These are phyloP conservation scores for Aegilops longissima DNA, from an alignment of 176 grass and related monocot species.

Conservation along the genomic window DNA sequence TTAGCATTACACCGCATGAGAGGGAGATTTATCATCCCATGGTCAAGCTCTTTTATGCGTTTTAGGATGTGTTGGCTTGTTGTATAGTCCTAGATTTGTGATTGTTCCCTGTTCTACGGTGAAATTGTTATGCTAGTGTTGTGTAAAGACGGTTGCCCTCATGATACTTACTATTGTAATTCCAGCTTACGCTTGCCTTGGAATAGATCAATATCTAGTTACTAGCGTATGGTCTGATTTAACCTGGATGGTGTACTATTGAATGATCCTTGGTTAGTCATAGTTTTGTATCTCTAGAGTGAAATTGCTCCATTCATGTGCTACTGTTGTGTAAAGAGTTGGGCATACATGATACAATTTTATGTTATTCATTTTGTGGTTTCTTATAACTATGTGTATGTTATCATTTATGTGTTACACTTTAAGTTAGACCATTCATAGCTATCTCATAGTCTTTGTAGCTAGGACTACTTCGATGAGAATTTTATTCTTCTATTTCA, in stretches of 20 bases:
- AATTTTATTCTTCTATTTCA: too few species aligned
- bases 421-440: neutral
- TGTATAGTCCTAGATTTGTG: too few species aligned
- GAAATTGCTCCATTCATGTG: neutral
- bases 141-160: too few species aligned
- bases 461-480: neutral
- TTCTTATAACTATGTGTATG: neutral
- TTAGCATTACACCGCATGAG: too few species aligned
- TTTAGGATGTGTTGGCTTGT: too few species aligned
- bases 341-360: neutral
- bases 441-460: neutral
- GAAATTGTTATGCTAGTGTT: too few species aligned
- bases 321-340: neutral
- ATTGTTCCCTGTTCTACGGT: too few species aligned
- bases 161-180: neutral
- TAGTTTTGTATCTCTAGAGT: neutral
- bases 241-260: neutral
- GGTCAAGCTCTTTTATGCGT: too few species aligned
- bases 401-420: neutral
- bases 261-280: neutral
- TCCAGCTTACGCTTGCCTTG: neutral
- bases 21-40: too few species aligned
- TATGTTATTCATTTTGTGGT: neutral
- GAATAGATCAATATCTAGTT: neutral
- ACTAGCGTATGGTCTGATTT: slow-evolving; percentile 3